Base-by-base conservation (phyloP, 768 basidiomycete genomes). In the Amanita polypyramis region DNA sequence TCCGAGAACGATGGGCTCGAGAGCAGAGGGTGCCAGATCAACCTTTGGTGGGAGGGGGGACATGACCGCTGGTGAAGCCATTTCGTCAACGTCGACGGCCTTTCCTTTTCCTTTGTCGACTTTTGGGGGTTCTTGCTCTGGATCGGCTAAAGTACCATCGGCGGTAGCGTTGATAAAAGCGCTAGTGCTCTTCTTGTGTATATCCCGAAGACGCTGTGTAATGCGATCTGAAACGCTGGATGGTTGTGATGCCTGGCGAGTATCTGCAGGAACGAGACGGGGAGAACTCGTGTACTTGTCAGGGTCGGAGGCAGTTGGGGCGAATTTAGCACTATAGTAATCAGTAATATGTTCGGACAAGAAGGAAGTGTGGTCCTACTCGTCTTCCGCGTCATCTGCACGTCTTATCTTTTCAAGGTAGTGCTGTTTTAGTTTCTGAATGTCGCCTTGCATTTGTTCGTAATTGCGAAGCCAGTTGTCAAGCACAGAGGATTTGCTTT, bases 321-420 rank as follows among this genome's bases (percentile, higher is more conserved):
- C 89, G 58, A 95, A 95, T 58, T 88, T 90, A 35, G 78, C 87
- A 62, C 92, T 95, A 44, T 38, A 50, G 52, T 53, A 48, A 51
- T 47, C 37, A 34, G 29, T 43, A 29, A 41, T 33, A 33, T 32
- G 54, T 21, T 60, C 27, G 38, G 43, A 36, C 37, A 56, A 49
- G 48, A 33, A 45, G 37, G 53, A 50, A 40, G 42, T 45, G 37
- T 15, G 33, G 25, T 71, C 90, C 58, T 64, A 95, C 93, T 95
- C 92, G 61, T 96, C 93, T 61, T 91, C 91, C 6, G 85, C 83
- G 59, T 96, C 93, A 56, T 96, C 93, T 12, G 93, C 92, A 34
- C 77, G 76, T 46, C 88, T 77, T 0, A 77, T 82, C 63, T 92
- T 95, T 27, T 73, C 64, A 9, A 89, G 62, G 59, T 95, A 95